phyloP scores from a whole-genome alignment of 495 filamentous ascomycete genomes.

The Neurospora sp. region DNA sequence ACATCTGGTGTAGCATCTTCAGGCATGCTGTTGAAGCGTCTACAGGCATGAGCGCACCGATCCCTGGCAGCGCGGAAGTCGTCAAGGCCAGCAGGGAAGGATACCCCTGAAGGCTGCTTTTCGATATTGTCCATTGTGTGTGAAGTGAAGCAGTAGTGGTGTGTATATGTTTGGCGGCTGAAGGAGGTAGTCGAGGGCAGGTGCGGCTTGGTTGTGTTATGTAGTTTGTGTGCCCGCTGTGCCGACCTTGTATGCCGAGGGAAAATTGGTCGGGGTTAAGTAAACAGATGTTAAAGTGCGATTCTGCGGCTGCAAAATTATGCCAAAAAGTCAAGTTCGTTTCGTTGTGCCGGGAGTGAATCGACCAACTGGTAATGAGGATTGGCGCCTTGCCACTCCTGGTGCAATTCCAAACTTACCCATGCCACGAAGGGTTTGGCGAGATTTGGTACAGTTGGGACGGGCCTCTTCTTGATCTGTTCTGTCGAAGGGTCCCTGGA shows the following conservation, averaged over 20 bases:
- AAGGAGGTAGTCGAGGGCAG: background rate
- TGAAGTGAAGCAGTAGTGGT: background rate
- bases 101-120: conserved; percentile 2
- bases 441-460: conserved; percentile 9
- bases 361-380: background rate
- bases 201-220: background rate
- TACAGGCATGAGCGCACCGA: conserved; percentile 22
- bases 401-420: conserved; percentile 5
- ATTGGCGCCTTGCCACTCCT: conserved; percentile 2
- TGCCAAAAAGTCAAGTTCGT: background rate
- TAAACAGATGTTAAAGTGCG: background rate
- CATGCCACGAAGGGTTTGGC: conserved; percentile 8
- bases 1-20: conserved; percentile 22
- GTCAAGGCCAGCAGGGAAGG: conserved; percentile 25
- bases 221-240: background rate
- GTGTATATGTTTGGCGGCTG: background rate
- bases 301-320: background rate
- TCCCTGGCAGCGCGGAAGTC: conserved; percentile 25
- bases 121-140: conserved; percentile 5
- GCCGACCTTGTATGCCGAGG: background rate
- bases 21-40: conserved; percentile 24
- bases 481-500: background rate
- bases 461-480: conserved; percentile 4
- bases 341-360: background rate
- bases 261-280: background rate